Percentiles rank a stretch among this genome's conserved stretches.
Evolutionary conservation across 805 yeast species (phyloP).

Genomic region (Candida taoyuanica): DNA sequence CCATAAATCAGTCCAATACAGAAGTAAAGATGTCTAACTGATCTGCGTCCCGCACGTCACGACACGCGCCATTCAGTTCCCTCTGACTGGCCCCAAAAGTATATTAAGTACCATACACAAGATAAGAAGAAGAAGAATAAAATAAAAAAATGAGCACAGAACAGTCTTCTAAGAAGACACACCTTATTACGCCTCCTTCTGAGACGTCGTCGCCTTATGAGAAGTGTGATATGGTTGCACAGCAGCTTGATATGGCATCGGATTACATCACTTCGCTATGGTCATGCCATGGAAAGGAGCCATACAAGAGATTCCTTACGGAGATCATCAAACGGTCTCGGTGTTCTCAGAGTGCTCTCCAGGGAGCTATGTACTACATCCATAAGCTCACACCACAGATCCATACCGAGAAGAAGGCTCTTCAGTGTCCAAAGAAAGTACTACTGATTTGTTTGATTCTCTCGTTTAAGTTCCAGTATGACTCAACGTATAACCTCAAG

Average conservation of each 20-base stretch:
- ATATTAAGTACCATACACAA: too few relatives aligned
- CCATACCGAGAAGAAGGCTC: conserved; percentile 3
- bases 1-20: too few relatives aligned
- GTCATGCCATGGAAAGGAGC: too few relatives aligned
- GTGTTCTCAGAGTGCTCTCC: conserved; percentile 57
- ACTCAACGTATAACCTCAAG: conserved; percentile 60
- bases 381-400: conserved; percentile 37
- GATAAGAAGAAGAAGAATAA: too few relatives aligned
- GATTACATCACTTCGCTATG: conserved; percentile 18
- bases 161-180: conserved; percentile 17
- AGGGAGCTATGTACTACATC: conserved; percentile 64
- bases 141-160: too few relatives aligned
- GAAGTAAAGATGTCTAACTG: too few relatives aligned
- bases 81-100: too few relatives aligned
- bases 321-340: conserved; percentile 48
- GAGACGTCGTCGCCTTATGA: too few relatives aligned
- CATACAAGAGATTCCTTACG: conserved; percentile 26
- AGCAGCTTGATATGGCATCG: conserved; percentile 16
- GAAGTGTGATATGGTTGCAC: conserved; percentile 6
- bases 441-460: conserved; percentile 66
- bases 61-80: too few relatives aligned
- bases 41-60: too few relatives aligned
- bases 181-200: conserved; percentile 20
- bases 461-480: conserved; percentile 70
- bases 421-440: conserved; percentile 55